These are phyloP conservation scores for Erythrophleum fordii DNA, from an alignment of 306 rosid genomes.

Conservation along the genomic window DNA sequence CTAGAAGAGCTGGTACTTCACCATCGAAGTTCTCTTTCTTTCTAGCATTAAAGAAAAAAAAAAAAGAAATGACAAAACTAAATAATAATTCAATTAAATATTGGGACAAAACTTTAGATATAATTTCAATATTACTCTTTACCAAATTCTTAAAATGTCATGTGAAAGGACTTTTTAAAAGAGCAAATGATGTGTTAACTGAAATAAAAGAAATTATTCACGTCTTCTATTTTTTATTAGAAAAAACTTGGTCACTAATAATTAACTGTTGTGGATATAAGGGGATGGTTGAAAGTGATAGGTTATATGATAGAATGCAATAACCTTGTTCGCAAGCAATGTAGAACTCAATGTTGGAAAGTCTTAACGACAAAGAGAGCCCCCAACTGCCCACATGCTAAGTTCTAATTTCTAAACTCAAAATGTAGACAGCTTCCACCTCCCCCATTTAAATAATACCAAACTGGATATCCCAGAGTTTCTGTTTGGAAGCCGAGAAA, in stretches of 20 bases:
- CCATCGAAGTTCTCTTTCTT: neutral
- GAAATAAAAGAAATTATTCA: too few relatives aligned
- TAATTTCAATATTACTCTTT: too few relatives aligned
- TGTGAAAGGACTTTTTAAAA: too few relatives aligned
- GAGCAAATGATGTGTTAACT: neutral
- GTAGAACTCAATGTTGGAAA: constrained; percentile 53
- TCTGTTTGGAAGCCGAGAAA: constrained; percentile 27
- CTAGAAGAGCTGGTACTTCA: neutral
- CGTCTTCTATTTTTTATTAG: too few relatives aligned
- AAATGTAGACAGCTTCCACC: constrained; percentile 13
- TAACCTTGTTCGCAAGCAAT: constrained; percentile 45
- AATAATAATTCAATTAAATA: neutral
- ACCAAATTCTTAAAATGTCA: too few relatives aligned
- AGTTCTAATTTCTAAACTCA: constrained; percentile 44
- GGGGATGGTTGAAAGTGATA: neutral
- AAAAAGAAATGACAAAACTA: neutral
- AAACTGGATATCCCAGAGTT: neutral
- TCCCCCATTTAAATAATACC: neutral
- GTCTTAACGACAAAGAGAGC: constrained; percentile 59
- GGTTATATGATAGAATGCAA: neutral
- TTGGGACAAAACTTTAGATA: neutral
- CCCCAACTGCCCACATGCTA: constrained; percentile 37
- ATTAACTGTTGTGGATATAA: neutral
- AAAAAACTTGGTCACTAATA: too few relatives aligned
- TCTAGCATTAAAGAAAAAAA: neutral